Evolutionary conservation across 2,329 filamentous ascomycete genomes (phyloP), one percentile per base, ranked within the genome.

Genomic region (Diaporthe citri): DNA sequence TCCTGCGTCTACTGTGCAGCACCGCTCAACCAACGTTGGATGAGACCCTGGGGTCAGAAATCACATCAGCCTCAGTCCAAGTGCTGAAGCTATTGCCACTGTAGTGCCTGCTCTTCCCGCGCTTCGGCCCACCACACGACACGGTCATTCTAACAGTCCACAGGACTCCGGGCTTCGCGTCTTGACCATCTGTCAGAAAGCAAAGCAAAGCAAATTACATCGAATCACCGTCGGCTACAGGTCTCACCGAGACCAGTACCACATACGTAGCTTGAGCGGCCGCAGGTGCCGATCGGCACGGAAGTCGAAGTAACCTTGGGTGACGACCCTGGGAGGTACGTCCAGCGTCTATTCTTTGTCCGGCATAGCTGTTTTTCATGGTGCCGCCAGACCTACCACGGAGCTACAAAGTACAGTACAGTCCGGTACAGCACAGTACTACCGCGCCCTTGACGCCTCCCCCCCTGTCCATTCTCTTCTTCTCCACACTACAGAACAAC

Each of bases 271-370:
- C 46, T 69, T 59, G 71, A 71, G 75, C 75, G 72, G 75, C 71
- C 72, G 72, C 75, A 76, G 72, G 59, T 74, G 57, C 60, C 66
- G 75, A 76, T 76, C 75, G 69, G 56, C 75, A 43, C 66, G 57
- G 69, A 75, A 70, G 73, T 72, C 67, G 51, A 66, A 72, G 69
- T 72, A 75, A 75, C 73, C 67, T 67, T 72, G 62, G 55, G 57
- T 43, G 48, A 64, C 31, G 46, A 56, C 34, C 66, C 66, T 64
- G 46, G 60, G 36, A 72, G 51, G 71, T 72, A 72, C 57, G 71
- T 72, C 31, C 34, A 64, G 71, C 71, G 71, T 72, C 71, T 72
- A 64, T 72, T 64, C 70, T 72, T 28, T 43, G n/a, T 72, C 43
- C 31, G 70, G 70, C 70, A 72, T 72, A 64, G 70, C 34, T 64